These are phyloP conservation scores for Termitomyces titanicus DNA, from an alignment of 768 basidiomycete genomes.

Conservation along the genomic window DNA sequence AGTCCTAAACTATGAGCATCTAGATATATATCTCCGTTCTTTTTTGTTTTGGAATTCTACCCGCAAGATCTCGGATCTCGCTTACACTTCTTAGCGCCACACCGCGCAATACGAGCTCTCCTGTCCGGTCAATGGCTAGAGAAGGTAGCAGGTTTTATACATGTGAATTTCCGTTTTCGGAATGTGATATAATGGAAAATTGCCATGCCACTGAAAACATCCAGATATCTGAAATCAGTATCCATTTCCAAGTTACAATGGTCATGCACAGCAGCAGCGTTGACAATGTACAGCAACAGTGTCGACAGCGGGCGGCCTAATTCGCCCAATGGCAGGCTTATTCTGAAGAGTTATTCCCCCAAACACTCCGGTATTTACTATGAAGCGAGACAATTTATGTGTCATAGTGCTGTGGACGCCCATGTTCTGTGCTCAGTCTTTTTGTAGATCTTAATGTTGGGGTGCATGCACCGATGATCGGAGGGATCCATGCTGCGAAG, in stretches of 20 bases:
- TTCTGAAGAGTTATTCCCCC: neutral
- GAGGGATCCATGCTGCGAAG: neutral
- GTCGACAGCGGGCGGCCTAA: neutral
- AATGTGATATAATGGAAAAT: too few relatives aligned
- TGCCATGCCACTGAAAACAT: too few relatives aligned
- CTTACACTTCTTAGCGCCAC: neutral
- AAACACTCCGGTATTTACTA: neutral
- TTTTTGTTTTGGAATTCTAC: too few relatives aligned
- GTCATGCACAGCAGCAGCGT: neutral
- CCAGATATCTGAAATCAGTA: too few relatives aligned
- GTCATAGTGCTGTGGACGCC: neutral
- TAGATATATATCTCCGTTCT: too few relatives aligned
- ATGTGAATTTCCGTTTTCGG: neutral
- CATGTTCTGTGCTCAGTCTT: neutral
- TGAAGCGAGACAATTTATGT: neutral
- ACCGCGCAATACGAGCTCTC: neutral
- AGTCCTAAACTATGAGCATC: too few relatives aligned
- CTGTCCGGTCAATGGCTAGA: neutral
- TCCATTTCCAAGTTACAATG: too few relatives aligned
- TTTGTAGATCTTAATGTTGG: neutral
- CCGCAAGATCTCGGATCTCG: neutral
- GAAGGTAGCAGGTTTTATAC: neutral
- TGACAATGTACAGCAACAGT: too few relatives aligned
- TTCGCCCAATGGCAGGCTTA: too few relatives aligned
- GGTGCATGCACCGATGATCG: too few relatives aligned